Base-by-base conservation (phyloP, 2,329 filamentous ascomycete species). In the Emmonsiellopsis sp. region DNA sequence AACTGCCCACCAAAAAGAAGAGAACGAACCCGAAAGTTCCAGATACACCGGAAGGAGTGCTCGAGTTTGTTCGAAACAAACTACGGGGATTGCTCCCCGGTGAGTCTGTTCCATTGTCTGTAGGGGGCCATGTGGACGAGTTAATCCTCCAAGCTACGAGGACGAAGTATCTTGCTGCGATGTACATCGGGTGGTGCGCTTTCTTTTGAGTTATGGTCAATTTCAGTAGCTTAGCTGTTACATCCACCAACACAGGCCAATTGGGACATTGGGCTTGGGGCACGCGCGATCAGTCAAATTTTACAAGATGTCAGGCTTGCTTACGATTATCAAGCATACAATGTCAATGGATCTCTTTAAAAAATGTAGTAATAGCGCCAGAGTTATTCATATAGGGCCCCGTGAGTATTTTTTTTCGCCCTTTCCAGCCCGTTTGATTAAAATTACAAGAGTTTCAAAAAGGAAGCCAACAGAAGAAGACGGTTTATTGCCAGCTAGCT, bases 121-220 rank as follows among this genome's bases (percentile, higher is more conserved):
- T 97, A 1, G 93, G 97, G 70, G 93, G 94, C 0, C 93, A 98
- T 74, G 93, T 96, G n/a, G 88, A 96, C 68, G 89, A 94, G 70
- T 71, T 98, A 69, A 93, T 98, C 61, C 82, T 86, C 66, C 85
- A 92, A 73, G 93, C 94, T 35, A 87, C 86, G 20, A 84, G 90
- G 69, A 82, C 85, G 54, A 80, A 74, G 65, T 94, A 93, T 68
- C 70, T 98, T 70, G 82, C 88, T 15, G 82, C 84, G 40, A 98
- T 98, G 94, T 98, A 97, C 71, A 95, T 97, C 71, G 93, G 93
- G 16, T 97, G 92, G 92, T 59, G 58, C 43, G 52, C 58, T 11
- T 59, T 58, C 41, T 55, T 59, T 40, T 59, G 48, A 40, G 35
- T 30, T 49, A 10, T 41, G 20, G 5, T 40, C 20, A 30, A 30